These are phyloP conservation scores for Venturia effusa DNA, from an alignment of 2,329 filamentous ascomycete species.

Conservation along the genomic window DNA sequence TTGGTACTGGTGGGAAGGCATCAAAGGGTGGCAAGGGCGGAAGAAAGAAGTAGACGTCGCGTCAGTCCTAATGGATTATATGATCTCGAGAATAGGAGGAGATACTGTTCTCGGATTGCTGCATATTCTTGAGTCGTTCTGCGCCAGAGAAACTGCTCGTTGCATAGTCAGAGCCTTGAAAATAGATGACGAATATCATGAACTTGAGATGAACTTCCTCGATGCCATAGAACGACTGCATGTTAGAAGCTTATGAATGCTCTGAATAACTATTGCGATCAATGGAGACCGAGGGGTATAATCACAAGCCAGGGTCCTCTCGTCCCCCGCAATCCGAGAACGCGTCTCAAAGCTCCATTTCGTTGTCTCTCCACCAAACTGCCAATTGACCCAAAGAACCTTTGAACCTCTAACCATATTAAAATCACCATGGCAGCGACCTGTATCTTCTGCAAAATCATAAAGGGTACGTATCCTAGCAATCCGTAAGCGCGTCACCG, in stretches of 20 bases:
- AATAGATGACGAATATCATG: not conserved
- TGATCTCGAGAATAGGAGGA: not conserved
- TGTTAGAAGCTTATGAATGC: not conserved
- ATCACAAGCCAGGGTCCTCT: not conserved
- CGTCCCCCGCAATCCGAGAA: not conserved
- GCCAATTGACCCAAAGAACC: not conserved
- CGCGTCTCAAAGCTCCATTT: not conserved
- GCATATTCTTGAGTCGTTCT: not conserved
- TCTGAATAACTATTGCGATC: not conserved
- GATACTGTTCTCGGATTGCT: not conserved
- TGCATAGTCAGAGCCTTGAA: not conserved
- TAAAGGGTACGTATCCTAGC: conserved; percentile 58
- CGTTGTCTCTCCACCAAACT: not conserved
- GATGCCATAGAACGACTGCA: not conserved
- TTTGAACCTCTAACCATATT: not conserved
- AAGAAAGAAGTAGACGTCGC: conserved; percentile 11
- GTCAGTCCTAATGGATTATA: not conserved
- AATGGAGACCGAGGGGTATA: not conserved
- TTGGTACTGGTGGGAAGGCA: conserved; percentile 4
- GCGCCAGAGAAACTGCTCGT: not conserved
- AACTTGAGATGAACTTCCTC: not conserved
- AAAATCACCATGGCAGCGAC: conserved; percentile 35
- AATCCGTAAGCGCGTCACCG: conserved; percentile 8
- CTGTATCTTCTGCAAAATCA: conserved; percentile 97
- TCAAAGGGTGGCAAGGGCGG: conserved; percentile 9